These are phyloP conservation scores for Candida schatavii DNA, from an alignment of 805 yeast genomes.

Conservation along the genomic window DNA sequence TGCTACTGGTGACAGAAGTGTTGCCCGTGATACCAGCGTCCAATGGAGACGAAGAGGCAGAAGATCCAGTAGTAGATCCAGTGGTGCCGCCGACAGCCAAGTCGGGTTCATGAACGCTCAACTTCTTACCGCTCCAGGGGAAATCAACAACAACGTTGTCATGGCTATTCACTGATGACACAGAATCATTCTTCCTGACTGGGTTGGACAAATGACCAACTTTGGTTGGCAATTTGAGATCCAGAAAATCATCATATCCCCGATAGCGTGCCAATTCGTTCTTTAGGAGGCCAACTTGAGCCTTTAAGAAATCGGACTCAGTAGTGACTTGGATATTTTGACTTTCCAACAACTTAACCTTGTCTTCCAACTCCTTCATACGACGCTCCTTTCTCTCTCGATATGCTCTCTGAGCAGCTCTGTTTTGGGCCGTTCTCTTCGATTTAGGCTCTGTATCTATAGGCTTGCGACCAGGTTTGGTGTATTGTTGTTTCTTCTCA, in stretches of 20 bases:
- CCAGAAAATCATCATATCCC: slow-evolving; percentile 28
- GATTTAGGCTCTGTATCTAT: slow-evolving; percentile 75
- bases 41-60: slow-evolving; percentile 37
- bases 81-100: slow-evolving; percentile 22
- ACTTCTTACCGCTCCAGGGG: slow-evolving; percentile 44
- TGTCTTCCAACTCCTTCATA: slow-evolving; percentile 79
- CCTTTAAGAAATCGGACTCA: slow-evolving; percentile 69
- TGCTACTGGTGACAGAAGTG: neutral
- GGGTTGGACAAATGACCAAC: slow-evolving; percentile 28
- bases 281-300: slow-evolving; percentile 74
- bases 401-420: slow-evolving; percentile 98
- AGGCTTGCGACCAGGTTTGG: slow-evolving; percentile 81
- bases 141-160: slow-evolving; percentile 47
- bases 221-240: slow-evolving; percentile 27
- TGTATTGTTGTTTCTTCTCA: slow-evolving; percentile 32
- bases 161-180: neutral
- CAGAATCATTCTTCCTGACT: slow-evolving; percentile 6
- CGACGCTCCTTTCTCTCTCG: slow-evolving; percentile 89
- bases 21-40: slow-evolving; percentile 26
- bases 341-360: slow-evolving; percentile 69
- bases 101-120: slow-evolving; percentile 22
- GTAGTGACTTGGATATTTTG: slow-evolving; percentile 65
- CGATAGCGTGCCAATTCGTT: slow-evolving; percentile 65
- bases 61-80: slow-evolving; percentile 21
- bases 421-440: slow-evolving; percentile 92